Evolutionary conservation across 345 rosid species (phyloP).

Genomic region (Murraya paniculata): DNA sequence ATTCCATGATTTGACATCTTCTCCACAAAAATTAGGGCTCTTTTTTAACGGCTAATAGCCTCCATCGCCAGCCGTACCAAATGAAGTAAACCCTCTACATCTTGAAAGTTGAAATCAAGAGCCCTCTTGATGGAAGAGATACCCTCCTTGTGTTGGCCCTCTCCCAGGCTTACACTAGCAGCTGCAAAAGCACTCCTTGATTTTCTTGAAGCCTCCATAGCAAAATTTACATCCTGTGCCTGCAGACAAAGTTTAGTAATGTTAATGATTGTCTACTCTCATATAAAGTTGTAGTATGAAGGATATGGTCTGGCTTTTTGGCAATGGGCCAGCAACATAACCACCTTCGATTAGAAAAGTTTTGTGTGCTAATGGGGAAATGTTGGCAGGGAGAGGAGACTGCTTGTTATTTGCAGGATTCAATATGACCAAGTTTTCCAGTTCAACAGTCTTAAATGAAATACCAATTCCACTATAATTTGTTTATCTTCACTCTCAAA

Average conservation of each 20-base stretch:
- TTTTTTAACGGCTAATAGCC: slow-evolving; percentile 55
- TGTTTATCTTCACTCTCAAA: background rate
- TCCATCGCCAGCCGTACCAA: slow-evolving; percentile 83
- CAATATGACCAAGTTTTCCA: background rate
- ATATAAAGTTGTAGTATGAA: background rate
- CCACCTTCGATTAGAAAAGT: background rate
- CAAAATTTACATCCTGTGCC: slow-evolving; percentile 75
- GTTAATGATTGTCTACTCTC: slow-evolving; percentile 3
- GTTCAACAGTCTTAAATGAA: background rate
- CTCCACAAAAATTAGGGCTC: slow-evolving; percentile 17
- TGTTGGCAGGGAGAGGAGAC: background rate
- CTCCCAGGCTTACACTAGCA: slow-evolving; percentile 48
- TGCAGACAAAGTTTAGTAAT: slow-evolving; percentile 34
- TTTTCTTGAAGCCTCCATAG: slow-evolving; percentile 97
- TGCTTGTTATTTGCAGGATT: background rate
- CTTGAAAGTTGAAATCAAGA: slow-evolving; percentile 94
- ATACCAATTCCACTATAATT: background rate
- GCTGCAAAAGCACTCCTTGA: slow-evolving; percentile 65
- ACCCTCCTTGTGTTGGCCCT: slow-evolving; percentile 55
- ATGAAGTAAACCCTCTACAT: slow-evolving; percentile 71
- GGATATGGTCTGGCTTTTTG: background rate
- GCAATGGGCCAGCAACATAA: background rate
- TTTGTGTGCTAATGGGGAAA: background rate
- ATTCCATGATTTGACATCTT: slow-evolving; percentile 15
- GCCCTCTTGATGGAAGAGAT: slow-evolving; percentile 67